These are phyloP conservation scores for Botrytis byssoidea DNA, from an alignment of 2,329 filamentous ascomycete genomes.

Conservation along the genomic window DNA sequence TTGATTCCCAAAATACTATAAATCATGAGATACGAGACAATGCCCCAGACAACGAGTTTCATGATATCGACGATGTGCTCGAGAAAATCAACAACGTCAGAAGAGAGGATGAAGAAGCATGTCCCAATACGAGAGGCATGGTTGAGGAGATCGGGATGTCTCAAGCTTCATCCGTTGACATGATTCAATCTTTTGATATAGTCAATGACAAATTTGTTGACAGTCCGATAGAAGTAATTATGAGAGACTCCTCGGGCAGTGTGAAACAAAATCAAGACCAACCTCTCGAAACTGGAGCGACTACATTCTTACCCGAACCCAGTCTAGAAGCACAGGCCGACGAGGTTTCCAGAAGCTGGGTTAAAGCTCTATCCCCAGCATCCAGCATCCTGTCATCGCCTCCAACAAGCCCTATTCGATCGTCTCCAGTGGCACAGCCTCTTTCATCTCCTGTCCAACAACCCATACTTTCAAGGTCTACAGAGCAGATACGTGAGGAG, in stretches of 20 bases:
- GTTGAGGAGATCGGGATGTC: conserved; percentile 2
- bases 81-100: background rate
- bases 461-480: background rate
- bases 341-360: conserved; percentile 43
- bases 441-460: background rate
- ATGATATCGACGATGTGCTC: conserved; percentile 7
- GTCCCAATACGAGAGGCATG: background rate
- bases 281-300: background rate
- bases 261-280: background rate
- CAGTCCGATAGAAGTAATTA: background rate
- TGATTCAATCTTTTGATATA: conserved; percentile 6
- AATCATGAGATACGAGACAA: conserved; percentile 11
- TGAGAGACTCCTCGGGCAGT: background rate
- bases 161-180: conserved; percentile 21
- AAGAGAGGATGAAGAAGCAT: background rate
- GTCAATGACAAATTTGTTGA: background rate
- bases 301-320: background rate
- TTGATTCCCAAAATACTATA: conserved; percentile 29
- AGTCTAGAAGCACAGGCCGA: conserved; percentile 32
- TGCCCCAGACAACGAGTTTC: conserved; percentile 13
- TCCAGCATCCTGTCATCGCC: conserved; percentile 36
- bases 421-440: conserved; percentile 5
- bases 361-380: conserved; percentile 40
- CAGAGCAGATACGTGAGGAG: background rate
- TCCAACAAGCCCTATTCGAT: conserved; percentile 22